Base-by-base conservation (phyloP, 495 filamentous ascomycete genomes). In the Penicillium taxi region DNA sequence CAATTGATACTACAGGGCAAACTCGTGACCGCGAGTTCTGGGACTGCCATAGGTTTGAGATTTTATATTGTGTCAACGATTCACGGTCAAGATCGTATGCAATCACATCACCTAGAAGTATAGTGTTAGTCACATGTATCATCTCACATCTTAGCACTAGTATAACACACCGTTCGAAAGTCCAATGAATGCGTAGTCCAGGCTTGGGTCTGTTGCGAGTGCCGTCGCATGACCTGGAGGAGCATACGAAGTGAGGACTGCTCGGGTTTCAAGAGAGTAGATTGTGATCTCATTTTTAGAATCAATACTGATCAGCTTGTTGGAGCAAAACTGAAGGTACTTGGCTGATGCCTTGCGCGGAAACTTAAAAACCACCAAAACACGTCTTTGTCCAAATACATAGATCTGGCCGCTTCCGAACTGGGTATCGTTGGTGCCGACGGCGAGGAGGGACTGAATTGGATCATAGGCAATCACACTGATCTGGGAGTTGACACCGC, bases 1-100 rank as follows among this genome's bases (percentile, higher is more conserved):
- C 73, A 46, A 98, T 60, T 2, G 82, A 77, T n/a, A 94, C 70
- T 26, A 88, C 66, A 3, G 80, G 74, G 9, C 63, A 67, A 6
- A 74, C 48, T 24, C 72, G 65, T 14, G 75, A 61, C 26, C 73
- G 69, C 9, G 75, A 60, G 58, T 81, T 72, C 27, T 71, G 66
- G 33, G 84, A 74, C 35, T 61, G 61, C 90, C 88, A 96, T 13
- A 94, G 70, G 53, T 94, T 93, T 9, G 85, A 80, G 24, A 96
- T 74, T 39, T 72, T 77, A 53, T 90, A 88, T 0, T 77, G 73
- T 16, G 90, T 79, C 38, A 87, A 65, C 17, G 69, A 61, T 47
- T 84, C 77, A 33, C 88, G 74, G 52, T 94, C 90, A 30, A 96
- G 70, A 62, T 98, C 91, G 52, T 93, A 96, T 21, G 84, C 82